Percentiles rank a stretch among this genome's conserved stretches.
Conservation (phyloP, 495 filamentous ascomycete genomes). For the Glutinoglossum americanum region DNA sequence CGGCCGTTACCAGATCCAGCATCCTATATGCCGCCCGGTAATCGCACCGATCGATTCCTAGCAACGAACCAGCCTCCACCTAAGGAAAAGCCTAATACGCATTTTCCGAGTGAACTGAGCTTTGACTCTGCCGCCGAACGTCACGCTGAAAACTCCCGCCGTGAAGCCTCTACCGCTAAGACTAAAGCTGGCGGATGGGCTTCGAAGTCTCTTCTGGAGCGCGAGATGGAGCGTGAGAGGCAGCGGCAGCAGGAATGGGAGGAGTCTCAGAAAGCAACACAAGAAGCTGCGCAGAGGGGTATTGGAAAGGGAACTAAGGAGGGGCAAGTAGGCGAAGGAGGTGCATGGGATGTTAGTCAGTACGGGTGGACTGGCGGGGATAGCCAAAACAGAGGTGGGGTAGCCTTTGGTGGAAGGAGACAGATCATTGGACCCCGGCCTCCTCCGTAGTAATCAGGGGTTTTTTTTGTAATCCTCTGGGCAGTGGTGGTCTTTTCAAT, state of each 20-base stretch:
- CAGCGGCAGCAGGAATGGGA: conserved; percentile 92
- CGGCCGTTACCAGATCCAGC: conserved; percentile 31
- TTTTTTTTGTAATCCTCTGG: background rate
- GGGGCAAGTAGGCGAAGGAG: conserved; percentile 30
- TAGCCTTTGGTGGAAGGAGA: conserved; percentile 51
- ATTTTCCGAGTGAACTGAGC: conserved; percentile 36
- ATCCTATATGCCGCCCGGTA: conserved; percentile 20
- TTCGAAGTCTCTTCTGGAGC: conserved; percentile 63
- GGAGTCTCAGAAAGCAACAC: conserved; percentile 56
- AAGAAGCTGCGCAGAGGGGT: conserved; percentile 24
- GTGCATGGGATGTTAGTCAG: conserved; percentile 71
- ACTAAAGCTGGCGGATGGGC: conserved; percentile 59
- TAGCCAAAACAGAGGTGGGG: conserved; percentile 48
- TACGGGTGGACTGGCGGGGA: conserved; percentile 77
- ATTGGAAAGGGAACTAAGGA: conserved; percentile 18
- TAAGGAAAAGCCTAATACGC: conserved; percentile 22
- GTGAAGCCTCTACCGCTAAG: conserved; percentile 37
- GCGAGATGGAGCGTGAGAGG: conserved; percentile 90
- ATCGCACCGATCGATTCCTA: conserved; percentile 22
- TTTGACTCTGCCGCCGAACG: conserved; percentile 33
- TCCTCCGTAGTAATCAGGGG: conserved; percentile 11
- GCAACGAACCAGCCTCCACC: conserved; percentile 27
- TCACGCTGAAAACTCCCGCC: conserved; percentile 46
- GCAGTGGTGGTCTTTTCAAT: background rate
- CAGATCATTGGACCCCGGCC: conserved; percentile 69